Percentiles rank a stretch among this genome's conserved stretches.
phyloP scores from a whole-genome alignment of 225 moss, liverwort and hornwort species.

The Bryoerythrophyllum caledonicum region DNA sequence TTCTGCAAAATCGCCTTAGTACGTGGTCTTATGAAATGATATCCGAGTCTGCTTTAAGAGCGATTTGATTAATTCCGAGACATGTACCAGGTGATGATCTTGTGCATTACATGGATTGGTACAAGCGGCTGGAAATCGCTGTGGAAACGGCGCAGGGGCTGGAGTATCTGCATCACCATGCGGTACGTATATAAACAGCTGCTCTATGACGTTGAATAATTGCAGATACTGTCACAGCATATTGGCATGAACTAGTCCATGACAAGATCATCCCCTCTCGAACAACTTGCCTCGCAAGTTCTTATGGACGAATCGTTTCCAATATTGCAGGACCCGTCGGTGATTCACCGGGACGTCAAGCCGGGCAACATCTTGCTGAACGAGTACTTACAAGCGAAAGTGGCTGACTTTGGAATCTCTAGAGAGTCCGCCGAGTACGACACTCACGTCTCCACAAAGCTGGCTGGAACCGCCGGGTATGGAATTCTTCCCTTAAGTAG shows the following conservation, averaged over 20 bases:
- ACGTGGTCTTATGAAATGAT: too few species aligned
- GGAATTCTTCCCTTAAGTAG: too few species aligned
- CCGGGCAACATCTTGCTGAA: not conserved
- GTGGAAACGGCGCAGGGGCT: not conserved
- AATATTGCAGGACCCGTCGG: not conserved
- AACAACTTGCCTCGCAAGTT: too few species aligned
- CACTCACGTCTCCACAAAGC: not conserved
- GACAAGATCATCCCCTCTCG: too few species aligned
- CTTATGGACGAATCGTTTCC: too few species aligned
- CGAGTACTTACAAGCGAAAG: not conserved
- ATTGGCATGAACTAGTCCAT: too few species aligned
- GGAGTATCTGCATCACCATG: slow-evolving; percentile 1
- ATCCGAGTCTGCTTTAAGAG: too few species aligned
- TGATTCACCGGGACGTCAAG: not conserved
- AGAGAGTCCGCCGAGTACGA: not conserved
- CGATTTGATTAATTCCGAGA: too few species aligned
- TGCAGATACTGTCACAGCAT: too few species aligned
- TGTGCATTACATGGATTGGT: not conserved
- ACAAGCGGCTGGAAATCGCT: not conserved
- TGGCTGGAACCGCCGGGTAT: not conserved
- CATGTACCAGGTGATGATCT: not conserved
- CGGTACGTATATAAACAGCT: not conserved
- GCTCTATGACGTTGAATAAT: too few species aligned
- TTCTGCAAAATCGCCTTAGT: too few species aligned
- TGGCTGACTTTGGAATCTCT: not conserved